These are phyloP conservation scores for Lagenaria siceraria DNA, from an alignment of 306 rosid species.

Conservation along the genomic window DNA sequence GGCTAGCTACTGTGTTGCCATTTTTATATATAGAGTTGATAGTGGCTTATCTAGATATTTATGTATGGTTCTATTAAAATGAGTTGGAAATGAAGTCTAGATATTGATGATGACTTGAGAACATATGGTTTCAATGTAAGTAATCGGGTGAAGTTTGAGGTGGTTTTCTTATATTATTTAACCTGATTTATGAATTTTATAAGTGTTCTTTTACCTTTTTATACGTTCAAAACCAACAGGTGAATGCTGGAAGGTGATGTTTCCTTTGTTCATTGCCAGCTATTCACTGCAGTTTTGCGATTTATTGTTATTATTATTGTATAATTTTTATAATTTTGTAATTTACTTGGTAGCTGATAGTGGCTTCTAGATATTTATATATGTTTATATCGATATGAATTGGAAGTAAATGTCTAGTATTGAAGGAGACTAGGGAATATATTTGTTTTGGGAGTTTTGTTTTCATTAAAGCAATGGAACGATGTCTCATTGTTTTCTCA, in stretches of 20 bases:
- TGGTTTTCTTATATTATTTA: not conserved
- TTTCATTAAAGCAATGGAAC: not conserved
- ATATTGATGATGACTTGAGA: not conserved
- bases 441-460: not conserved
- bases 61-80: not conserved
- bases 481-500: not conserved
- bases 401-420: not conserved
- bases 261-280: not conserved
- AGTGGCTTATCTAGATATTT: not conserved
- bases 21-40: not conserved
- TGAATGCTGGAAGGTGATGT: not conserved
- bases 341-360: not conserved
- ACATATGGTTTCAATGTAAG: not conserved
- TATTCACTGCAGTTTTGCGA: not conserved
- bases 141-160: not conserved
- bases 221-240: not conserved
- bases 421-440: not conserved
- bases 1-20: not conserved
- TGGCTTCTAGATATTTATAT: not conserved
- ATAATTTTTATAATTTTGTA: not conserved
- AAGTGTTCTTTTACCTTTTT: not conserved
- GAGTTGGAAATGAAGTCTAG: not conserved
- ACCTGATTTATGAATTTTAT: not conserved
- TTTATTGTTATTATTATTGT: too few relatives aligned
- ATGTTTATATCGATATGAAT: not conserved